phyloP scores from a whole-genome alignment of 306 rosid genomes.

The Morella rubra region DNA sequence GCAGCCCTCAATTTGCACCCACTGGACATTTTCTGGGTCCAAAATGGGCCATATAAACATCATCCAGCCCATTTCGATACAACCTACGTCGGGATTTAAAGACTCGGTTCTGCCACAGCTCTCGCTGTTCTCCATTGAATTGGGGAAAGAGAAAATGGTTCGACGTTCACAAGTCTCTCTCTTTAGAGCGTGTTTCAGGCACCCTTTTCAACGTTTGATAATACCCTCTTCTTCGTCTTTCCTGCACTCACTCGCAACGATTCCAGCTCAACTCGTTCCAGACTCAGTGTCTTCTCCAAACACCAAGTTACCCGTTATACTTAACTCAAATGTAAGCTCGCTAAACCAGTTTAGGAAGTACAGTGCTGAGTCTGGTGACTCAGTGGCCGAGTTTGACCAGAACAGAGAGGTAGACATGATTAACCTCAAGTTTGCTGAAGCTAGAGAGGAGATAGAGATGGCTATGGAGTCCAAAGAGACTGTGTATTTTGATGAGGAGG shows the following conservation, averaged over 20 bases:
- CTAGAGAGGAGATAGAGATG: slow-evolving; percentile 93
- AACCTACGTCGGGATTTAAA: neutral
- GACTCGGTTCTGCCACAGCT: neutral
- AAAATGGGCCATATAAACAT: neutral
- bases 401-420: slow-evolving; percentile 76
- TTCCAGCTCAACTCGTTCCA: neutral
- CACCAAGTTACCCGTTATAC: slow-evolving; percentile 11
- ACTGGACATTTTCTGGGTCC: neutral
- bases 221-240: slow-evolving; percentile 27
- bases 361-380: slow-evolving; percentile 37
- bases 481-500: slow-evolving; percentile 87
- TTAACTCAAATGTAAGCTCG: slow-evolving; percentile 25
- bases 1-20: no score
- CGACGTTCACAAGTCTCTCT: slow-evolving; percentile 38
- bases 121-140: neutral
- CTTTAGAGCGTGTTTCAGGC: slow-evolving; percentile 32
- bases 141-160: slow-evolving; percentile 42
- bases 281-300: slow-evolving; percentile 21
- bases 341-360: slow-evolving; percentile 40
- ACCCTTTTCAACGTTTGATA: slow-evolving; percentile 26
- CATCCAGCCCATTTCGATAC: neutral
- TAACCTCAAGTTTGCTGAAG: slow-evolving; percentile 90
- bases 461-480: slow-evolving; percentile 94
- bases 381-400: slow-evolving; percentile 44
- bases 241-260: slow-evolving; percentile 12